Base-by-base conservation (phyloP, 176 grass and related monocot species). In the Rhipidocladum racemiflorum region DNA sequence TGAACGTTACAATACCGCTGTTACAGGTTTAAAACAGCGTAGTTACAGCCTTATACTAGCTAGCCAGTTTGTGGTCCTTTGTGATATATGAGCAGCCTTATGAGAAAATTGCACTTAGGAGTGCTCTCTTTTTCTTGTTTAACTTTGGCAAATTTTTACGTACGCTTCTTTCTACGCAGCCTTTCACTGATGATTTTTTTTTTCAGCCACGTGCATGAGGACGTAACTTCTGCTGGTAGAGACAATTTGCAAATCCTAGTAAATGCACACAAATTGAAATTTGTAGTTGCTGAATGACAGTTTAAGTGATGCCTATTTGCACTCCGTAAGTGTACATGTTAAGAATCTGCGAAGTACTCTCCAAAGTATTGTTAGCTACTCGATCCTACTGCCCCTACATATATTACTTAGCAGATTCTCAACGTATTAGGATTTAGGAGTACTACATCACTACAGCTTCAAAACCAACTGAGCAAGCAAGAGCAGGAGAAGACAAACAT, bases 21-120 rank as follows among this genome's bases (percentile, higher is more conserved):
- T 29, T 73, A 44, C 64, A 36, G 87, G 55, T 85, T 75, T 43
- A 69, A 84, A 85, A 80, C 44, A 40, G 34, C 32, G 1, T 34
- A 53, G 54, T 40, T 28, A 57, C 49, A 75, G 77, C 67, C 56
- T 79, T 74, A 38, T 56, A 56, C 21, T 60, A 53, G 44, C 76
- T 75, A 50, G 25, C 57, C 68, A 11, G 61, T 29, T 36, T 59
- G 71, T 82, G 70, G 64, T 76, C 61, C 70, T 61, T 23, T 45
- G 60, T 30, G 84, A 54, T 51, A n/a, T 25, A 79, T 65, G 43
- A 35, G 18, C 66, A 24, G 16, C 27, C 60, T 75, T 68, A 44
- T 65, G 50, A 38, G n/a, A 75, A 57, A 59, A 69, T 68, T 39
- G 48, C 74, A 78, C 29, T 71, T 77, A 46, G n/a, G 39, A 62